A percentile compares a stretch with the other conserved stretches of the same genome.
These are phyloP conservation scores for Pleodorina starrii DNA, from an alignment of 139 green algal genomes.

Conservation along the genomic window DNA sequence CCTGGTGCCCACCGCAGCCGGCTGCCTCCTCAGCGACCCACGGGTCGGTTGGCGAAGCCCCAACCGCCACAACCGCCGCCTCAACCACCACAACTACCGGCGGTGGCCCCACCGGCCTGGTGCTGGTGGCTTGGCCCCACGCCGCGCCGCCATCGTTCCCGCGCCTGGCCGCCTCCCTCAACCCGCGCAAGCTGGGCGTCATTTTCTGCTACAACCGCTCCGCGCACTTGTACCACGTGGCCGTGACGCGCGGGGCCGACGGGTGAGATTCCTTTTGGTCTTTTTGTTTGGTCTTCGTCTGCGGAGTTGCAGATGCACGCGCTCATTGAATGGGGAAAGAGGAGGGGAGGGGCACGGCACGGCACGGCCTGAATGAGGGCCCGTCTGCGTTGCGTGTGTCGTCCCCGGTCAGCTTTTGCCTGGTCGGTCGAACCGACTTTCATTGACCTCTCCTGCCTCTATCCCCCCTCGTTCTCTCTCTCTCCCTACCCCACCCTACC, in stretches of 20 bases:
- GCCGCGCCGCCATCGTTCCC: slow-evolving; percentile 2
- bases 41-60: too few relatives aligned
- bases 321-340: too few relatives aligned
- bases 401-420: too few relatives aligned
- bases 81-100: background rate
- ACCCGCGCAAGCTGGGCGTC: slow-evolving; percentile 78
- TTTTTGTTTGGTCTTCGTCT: too few relatives aligned
- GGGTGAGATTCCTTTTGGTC: background rate
- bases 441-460: background rate
- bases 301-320: too few relatives aligned
- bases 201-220: slow-evolving; percentile 94
- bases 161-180: background rate
- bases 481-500: background rate
- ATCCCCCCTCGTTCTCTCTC: background rate
- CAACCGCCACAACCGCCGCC: background rate
- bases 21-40: background rate
- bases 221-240: slow-evolving; percentile 71
- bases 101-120: slow-evolving; percentile 58
- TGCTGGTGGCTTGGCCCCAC: slow-evolving; percentile 87
- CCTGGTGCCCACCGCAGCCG: slow-evolving; percentile 8
- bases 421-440: too few relatives aligned
- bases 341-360: too few relatives aligned
- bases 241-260: slow-evolving; percentile 14
- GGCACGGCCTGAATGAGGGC: too few relatives aligned
- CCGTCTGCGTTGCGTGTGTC: too few relatives aligned